Evolutionary conservation across 179 eudicot genomes (phyloP), one percentile per base, ranked within the genome.

Genomic region (Beta corolliflora): DNA sequence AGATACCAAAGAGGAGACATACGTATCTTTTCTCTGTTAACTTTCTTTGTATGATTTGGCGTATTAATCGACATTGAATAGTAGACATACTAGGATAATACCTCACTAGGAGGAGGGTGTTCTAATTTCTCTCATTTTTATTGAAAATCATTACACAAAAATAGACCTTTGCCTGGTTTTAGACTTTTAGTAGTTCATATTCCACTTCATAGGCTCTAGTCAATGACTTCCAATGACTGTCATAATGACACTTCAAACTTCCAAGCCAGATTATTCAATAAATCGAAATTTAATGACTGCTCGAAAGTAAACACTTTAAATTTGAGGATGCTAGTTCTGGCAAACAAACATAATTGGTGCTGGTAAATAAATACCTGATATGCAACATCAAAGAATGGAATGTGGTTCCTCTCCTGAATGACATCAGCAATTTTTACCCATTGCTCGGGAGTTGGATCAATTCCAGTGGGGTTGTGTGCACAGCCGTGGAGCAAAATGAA

Each of bases 391-490:
- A 96, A 96, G 83, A 96, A 96, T 79, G 99, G 94, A 84, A 94
- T 87, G 77, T 92, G 97, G 54, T 84, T 91, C 88, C 94, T 96
- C 85, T 91, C 93, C 85, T 91, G 90, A 77, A 96, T 92, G 80
- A 91, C 91, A 87, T 94, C 97, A 80, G 96, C 98, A 81, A 96
- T 96, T 77, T 78, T 84, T 81, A 86, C 91, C 98, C 99, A 96
- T 71, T 96, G 99, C 79, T 90, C 94, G 71, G 90, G 94, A 59
- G 97, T 92, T 85, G 99, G 99, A 82, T 96, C 99, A 78, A 94
- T 94, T 76, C 98, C 99, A 75, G 97, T 96, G 74, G 98, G 99
- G 81, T 94, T 96, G 90, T 96, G 97, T 21, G 98, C 99, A 88
- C 99, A 96, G 41, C 97, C 99, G 79, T 96, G 99, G 80, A 96